Conservation (phyloP, 2,329 filamentous ascomycete species). For the Myriosclerotinia duriaeana region DNA sequence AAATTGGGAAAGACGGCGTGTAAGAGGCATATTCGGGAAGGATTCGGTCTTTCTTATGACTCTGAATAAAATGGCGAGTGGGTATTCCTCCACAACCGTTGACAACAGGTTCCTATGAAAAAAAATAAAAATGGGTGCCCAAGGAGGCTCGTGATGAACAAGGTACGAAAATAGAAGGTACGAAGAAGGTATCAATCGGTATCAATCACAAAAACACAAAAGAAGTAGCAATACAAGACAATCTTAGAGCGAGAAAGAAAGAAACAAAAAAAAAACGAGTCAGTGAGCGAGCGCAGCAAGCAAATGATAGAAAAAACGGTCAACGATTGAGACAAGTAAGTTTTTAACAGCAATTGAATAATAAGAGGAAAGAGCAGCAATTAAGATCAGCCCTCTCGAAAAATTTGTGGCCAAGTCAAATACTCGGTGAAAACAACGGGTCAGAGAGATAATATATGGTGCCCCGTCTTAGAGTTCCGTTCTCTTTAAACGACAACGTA, state of each 20-base stretch:
- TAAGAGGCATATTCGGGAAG: constrained; percentile 20
- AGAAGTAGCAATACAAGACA: constrained; percentile 2
- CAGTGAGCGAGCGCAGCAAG: constrained; percentile 21
- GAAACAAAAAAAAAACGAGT: not conserved
- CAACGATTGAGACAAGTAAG: constrained; percentile 12
- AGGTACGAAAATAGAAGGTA: constrained; percentile 16
- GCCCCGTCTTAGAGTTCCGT: constrained; percentile 13
- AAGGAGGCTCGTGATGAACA: constrained; percentile 12
- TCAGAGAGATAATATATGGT: constrained; percentile 10
- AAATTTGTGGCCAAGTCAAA: constrained; percentile 13
- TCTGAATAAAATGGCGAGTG: constrained; percentile 10
- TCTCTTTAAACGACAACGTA: constrained; percentile 4
- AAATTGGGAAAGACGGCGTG: constrained; percentile 20
- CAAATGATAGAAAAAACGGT: constrained; percentile 16
- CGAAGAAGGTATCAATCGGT: constrained; percentile 11
- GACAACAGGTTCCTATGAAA: constrained; percentile 15
- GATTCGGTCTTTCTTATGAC: constrained; percentile 20
- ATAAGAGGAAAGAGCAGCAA: constrained; percentile 10
- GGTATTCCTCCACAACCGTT: constrained; percentile 17
- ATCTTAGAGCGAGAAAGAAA: not conserved
- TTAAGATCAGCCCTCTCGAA: constrained; percentile 14
- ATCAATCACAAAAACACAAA: constrained; percentile 20
- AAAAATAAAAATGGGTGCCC: constrained; percentile 20
- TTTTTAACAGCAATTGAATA: not conserved
- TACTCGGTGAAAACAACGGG: constrained; percentile 18